A percentile compares a stretch with the other conserved stretches of the same genome.
These are phyloP conservation scores for Suillus variegatus DNA, from an alignment of 768 basidiomycete species.

Conservation along the genomic window DNA sequence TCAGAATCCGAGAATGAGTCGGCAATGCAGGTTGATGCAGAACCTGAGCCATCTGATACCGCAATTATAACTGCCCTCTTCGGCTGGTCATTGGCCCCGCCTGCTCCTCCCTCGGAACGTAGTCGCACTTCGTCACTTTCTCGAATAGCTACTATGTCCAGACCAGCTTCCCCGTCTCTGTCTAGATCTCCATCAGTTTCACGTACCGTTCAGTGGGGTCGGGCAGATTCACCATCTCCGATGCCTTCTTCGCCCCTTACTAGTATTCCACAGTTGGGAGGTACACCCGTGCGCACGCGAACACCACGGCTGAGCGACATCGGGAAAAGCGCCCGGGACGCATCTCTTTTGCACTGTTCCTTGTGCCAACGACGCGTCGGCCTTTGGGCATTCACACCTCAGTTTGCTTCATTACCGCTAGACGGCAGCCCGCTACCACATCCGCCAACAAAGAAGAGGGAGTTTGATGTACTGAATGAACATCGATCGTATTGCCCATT, in stretches of 20 bases:
- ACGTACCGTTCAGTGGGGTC: constrained; percentile 16
- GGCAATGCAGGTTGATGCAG: constrained; percentile 12
- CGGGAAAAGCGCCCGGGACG: constrained; percentile 35
- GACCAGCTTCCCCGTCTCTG: constrained; percentile 31
- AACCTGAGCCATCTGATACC: constrained; percentile 34
- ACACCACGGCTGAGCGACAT: constrained; percentile 13
- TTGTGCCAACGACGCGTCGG: constrained; percentile 81
- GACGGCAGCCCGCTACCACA: constrained; percentile 19
- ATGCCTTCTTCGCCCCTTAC: constrained; percentile 19
- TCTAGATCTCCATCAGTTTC: constrained; percentile 36
- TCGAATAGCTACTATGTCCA: constrained; percentile 26
- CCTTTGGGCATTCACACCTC: constrained; percentile 68
- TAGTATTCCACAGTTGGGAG: constrained; percentile 20
- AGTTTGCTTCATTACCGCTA: constrained; percentile 10
- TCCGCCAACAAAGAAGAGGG: constrained; percentile 37
- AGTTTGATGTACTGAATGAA: constrained; percentile 76
- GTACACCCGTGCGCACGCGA: constrained; percentile 17
- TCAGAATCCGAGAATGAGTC: constrained; percentile 29
- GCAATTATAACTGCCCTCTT: constrained; percentile 48
- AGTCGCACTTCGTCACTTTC: constrained; percentile 21
- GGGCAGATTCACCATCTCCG: constrained; percentile 16
- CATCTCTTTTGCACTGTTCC: constrained; percentile 59
- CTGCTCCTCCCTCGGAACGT: constrained; percentile 18
- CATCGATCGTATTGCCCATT: constrained; percentile 90
- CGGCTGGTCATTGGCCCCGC: constrained; percentile 46